A percentile compares a stretch with the other conserved stretches of the same genome.
Conservation (phyloP, 768 basidiomycete species). For the Russula emetica region DNA sequence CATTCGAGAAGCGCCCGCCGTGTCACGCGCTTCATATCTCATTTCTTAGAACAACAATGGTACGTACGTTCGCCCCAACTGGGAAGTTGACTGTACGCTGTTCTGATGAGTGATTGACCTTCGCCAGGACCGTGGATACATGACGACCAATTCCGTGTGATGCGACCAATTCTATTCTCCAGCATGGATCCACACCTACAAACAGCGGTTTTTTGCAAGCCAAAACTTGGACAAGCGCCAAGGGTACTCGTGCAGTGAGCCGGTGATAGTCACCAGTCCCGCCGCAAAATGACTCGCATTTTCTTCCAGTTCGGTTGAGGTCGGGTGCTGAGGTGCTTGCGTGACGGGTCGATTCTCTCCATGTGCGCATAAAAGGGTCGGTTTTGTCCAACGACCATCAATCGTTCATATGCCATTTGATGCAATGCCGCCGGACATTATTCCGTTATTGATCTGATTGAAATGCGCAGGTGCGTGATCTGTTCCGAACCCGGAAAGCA, state of each 20-base stretch:
- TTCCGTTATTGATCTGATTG: background rate
- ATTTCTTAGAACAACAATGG: background rate
- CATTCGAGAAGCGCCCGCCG: background rate
- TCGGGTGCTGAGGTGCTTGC: background rate
- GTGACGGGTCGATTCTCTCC: background rate
- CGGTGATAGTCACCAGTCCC: background rate
- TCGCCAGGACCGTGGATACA: background rate
- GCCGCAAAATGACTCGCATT: background rate
- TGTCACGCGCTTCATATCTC: background rate
- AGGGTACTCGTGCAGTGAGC: background rate
- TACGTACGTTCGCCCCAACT: background rate
- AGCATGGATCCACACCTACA: background rate
- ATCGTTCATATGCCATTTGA: background rate
- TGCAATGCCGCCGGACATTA: background rate
- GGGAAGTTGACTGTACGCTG: background rate
- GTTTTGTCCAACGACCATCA: background rate
- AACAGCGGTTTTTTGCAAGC: background rate
- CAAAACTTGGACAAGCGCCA: background rate
- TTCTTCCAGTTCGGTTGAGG: background rate
- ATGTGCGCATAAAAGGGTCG: background rate
- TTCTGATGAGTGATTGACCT: background rate
- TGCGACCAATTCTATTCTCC: background rate
- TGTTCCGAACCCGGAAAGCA: conserved; percentile 16
- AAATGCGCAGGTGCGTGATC: background rate
- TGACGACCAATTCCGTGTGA: background rate